Evolutionary conservation across 2,329 filamentous ascomycete genomes (phyloP), one percentile per base, ranked within the genome.

Genomic region (Cladobotryum mycophilum): DNA sequence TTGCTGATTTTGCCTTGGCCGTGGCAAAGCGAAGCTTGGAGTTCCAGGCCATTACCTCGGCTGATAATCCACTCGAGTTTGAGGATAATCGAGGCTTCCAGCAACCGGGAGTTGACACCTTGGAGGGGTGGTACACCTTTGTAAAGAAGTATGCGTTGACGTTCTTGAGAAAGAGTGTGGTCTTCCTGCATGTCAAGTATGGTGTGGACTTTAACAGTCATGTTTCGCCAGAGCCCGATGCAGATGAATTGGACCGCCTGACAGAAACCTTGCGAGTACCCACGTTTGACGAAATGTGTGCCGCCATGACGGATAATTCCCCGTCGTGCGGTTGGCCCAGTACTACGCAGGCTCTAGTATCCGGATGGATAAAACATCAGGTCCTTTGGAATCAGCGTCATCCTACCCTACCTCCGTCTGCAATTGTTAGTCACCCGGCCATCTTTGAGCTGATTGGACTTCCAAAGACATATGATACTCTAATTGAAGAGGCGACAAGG

Each of bases 361-460:
- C 70, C 4, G 86, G 86, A 15, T 97, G 92, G 92, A 78, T 96
- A 47, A 76, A 76, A 45, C 85, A 89, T 62, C 76, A 82, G 56
- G 68, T 74, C 17, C 61, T 67, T 50, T 73, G 69, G 67, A 63
- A 67, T 14, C 55, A 61, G n/a, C 59, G 59, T 20, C 51, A 58
- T 18, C 56, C 53, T 8, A 62, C 64, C 43, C 56, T 64, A 49
- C 67, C 70, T 15, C 53, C 57, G 14, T 76, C 76, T 7, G 76
- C 77, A 35, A 67, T 78, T 56, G 60, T 80, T 59, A 84, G 87
- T 49, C 93, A 99, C 65, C 95, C 93, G 0, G 86, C 84, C 43
- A 96, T 99, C 56, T 95, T 93, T 62, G 93, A 99, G 67, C 80
- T 99, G 20, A 85, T 99, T 12, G 93, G 93, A 1, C 72, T 99